phyloP scores from a whole-genome alignment of 495 filamentous ascomycete species.

The Geoglossum glabrum region DNA sequence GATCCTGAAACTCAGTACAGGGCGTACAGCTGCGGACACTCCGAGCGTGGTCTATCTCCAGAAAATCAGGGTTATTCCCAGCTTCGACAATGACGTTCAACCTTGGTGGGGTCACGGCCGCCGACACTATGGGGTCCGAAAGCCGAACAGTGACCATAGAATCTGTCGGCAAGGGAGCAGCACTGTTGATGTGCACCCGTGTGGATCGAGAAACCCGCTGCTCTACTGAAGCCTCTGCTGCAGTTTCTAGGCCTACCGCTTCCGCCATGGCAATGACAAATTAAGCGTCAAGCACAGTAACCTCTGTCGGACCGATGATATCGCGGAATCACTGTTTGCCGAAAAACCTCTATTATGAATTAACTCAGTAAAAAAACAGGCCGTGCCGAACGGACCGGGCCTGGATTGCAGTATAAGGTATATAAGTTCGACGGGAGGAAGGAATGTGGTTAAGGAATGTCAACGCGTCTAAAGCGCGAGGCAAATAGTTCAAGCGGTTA shows the following conservation, averaged over 20 bases:
- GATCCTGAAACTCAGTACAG: background rate
- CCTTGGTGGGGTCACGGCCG: background rate
- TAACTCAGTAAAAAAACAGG: no score
- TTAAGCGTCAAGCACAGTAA: background rate
- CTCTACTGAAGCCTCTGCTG: background rate
- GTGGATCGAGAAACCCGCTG: background rate
- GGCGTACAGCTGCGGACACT: background rate
- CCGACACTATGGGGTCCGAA: background rate
- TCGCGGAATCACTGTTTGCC: background rate
- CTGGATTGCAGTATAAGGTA: no score
- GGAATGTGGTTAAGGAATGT: no score
- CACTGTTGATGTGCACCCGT: background rate
- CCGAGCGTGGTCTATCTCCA: background rate
- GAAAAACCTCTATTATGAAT: no score
- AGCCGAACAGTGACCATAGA: background rate
- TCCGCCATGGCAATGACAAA: background rate
- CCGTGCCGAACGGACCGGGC: no score
- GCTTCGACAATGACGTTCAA: background rate
- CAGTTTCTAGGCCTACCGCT: background rate
- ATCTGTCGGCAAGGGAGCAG: background rate
- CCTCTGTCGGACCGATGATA: background rate
- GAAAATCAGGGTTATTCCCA: background rate
- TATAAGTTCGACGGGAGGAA: no score
- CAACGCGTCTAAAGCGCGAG: no score
- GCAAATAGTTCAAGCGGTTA: no score